A percentile compares a stretch with the other conserved stretches of the same genome.
Evolutionary conservation across 805 yeast species (phyloP).

Genomic region (Kockiozyma suomiensis): DNA sequence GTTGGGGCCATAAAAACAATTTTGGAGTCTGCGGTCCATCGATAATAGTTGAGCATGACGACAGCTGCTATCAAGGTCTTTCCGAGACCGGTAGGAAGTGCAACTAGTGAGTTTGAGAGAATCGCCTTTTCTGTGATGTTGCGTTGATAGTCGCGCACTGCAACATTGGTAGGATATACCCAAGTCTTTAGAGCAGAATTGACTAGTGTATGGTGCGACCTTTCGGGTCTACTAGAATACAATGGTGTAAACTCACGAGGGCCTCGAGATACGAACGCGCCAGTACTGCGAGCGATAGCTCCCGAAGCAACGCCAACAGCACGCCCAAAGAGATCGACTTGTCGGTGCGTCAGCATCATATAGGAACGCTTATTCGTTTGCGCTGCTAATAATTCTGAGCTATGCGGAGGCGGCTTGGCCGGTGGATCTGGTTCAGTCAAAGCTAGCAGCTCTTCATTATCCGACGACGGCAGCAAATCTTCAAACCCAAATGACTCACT

Average conservation of each 20-base stretch:
- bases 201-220: slow-evolving; percentile 49
- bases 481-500: neutral
- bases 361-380: neutral
- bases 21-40: slow-evolving; percentile 82
- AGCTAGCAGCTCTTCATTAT: slow-evolving; percentile 5
- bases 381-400: neutral
- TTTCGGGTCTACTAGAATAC: slow-evolving; percentile 11
- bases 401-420: neutral
- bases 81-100: slow-evolving; percentile 96
- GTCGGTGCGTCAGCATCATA: neutral
- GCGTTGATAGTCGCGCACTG: slow-evolving; percentile 84
- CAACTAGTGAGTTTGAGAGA: slow-evolving; percentile 75
- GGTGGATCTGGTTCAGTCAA: neutral
- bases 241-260: slow-evolving; percentile 9
- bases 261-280: slow-evolving; percentile 1
- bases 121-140: slow-evolving; percentile 75
- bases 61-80: slow-evolving; percentile 95
- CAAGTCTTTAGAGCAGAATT: slow-evolving; percentile 49
- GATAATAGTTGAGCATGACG: slow-evolving; percentile 82
- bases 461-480: slow-evolving; percentile 8
- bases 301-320: slow-evolving; percentile 8
- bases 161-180: slow-evolving; percentile 83
- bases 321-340: slow-evolving; percentile 16
- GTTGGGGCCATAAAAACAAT: slow-evolving; percentile 97
- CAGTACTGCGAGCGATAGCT: neutral